Evolutionary conservation across 2,329 filamentous ascomycete species (phyloP).

Genomic region (Pseudofabraea citricarpa): DNA sequence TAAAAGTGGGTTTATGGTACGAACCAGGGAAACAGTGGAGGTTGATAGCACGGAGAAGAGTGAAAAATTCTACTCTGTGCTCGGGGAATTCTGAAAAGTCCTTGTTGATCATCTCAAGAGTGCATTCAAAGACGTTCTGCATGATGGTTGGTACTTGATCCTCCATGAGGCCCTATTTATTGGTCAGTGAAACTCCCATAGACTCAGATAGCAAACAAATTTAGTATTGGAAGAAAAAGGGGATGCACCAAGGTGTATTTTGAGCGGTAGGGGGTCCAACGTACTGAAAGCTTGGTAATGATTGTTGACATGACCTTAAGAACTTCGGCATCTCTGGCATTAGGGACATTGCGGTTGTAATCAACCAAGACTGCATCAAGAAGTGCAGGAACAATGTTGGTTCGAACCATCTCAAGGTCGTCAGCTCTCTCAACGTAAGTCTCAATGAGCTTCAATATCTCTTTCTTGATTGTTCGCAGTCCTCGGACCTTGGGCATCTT

Average conservation of each 20-base stretch:
- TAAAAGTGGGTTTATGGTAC: slow-evolving; percentile 9
- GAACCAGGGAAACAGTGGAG: slow-evolving; percentile 86
- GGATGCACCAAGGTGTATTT: slow-evolving; percentile 40
- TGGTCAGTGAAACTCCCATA: slow-evolving; percentile 25
- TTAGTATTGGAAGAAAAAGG: slow-evolving; percentile 15
- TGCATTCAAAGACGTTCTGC: slow-evolving; percentile 98
- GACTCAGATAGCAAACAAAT: background rate
- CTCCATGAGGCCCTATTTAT: slow-evolving; percentile 78
- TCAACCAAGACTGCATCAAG: slow-evolving; percentile 91
- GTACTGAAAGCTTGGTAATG: slow-evolving; percentile 91
- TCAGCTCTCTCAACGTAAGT: slow-evolving; percentile 98
- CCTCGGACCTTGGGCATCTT: slow-evolving; percentile 97
- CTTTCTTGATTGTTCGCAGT: slow-evolving; percentile 96
- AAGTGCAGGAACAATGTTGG: slow-evolving; percentile 91
- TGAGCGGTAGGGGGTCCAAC: slow-evolving; percentile 47
- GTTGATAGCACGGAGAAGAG: slow-evolving; percentile 92
- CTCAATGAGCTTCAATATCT: slow-evolving; percentile 96
- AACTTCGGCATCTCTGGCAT: slow-evolving; percentile 93
- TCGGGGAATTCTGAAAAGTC: slow-evolving; percentile 99
- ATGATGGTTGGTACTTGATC: slow-evolving; percentile 96
- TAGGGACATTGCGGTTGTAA: slow-evolving; percentile 95
- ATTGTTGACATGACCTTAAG: slow-evolving; percentile 97
- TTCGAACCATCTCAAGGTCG: slow-evolving; percentile 87
- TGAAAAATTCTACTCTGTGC: slow-evolving; percentile 99
- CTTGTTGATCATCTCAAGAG: slow-evolving; percentile 99